These are phyloP conservation scores for Auricularia heimuer DNA, from an alignment of 768 basidiomycete genomes.

Conservation along the genomic window DNA sequence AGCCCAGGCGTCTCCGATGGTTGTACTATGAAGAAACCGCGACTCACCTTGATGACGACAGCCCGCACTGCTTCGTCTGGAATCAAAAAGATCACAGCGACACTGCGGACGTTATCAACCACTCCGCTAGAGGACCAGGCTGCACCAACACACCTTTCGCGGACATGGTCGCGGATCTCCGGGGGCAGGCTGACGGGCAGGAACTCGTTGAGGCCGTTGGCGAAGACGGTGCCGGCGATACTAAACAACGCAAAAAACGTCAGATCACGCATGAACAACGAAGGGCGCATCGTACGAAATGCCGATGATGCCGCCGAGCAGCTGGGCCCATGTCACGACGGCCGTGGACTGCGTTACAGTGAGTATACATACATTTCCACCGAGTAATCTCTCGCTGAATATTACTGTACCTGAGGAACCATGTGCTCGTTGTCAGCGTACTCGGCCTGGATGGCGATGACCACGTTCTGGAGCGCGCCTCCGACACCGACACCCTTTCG, in stretches of 20 bases:
- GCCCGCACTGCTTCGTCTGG: constrained; percentile 8
- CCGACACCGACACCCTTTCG: constrained; percentile 24
- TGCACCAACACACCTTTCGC: constrained; percentile 12
- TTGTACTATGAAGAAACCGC: background rate
- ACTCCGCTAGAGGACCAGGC: too few relatives aligned
- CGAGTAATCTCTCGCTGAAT: too few relatives aligned
- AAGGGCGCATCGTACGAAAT: constrained; percentile 8
- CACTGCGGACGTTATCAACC: too few relatives aligned
- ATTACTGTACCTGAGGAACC: constrained; percentile 9
- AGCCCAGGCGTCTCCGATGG: background rate
- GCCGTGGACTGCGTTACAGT: constrained; percentile 20
- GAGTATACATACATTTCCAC: too few relatives aligned
- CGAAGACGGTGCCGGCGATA: constrained; percentile 11
- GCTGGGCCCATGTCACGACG: constrained; percentile 22
- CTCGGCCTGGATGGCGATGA: constrained; percentile 31
- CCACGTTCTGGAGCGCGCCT: constrained; percentile 17
- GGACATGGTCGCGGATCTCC: constrained; percentile 11
- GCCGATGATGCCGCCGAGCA: constrained; percentile 19
- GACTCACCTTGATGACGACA: constrained; percentile 2
- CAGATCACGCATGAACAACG: constrained; percentile 6
- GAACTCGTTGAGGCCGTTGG: constrained; percentile 22
- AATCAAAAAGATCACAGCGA: constrained; percentile 21
- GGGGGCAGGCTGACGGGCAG: constrained; percentile 16
- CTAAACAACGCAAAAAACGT: background rate
- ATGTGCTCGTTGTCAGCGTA: constrained; percentile 20